phyloP scores from a whole-genome alignment of 2,329 filamentous ascomycete species.

The Fusarium metavorans region DNA sequence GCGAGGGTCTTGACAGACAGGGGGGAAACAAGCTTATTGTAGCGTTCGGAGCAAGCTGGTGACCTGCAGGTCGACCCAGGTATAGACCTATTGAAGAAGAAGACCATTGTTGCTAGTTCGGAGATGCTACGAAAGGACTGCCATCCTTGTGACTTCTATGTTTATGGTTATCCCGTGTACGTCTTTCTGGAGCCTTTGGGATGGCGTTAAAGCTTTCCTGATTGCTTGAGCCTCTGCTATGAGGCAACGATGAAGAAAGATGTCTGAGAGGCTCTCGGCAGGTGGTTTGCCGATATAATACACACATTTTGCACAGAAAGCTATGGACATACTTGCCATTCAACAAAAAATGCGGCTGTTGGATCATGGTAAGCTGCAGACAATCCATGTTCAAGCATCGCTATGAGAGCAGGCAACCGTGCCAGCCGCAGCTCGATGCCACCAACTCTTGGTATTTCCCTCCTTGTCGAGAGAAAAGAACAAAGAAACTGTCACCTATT shows the following conservation, averaged over 20 bases:
- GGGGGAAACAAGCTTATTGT: not conserved
- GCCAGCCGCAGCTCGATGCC: not conserved
- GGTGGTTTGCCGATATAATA: not conserved
- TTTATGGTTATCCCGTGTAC: not conserved
- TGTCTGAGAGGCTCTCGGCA: not conserved
- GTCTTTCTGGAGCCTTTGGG: not conserved
- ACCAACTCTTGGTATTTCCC: not conserved
- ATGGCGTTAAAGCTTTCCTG: not conserved
- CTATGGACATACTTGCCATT: not conserved
- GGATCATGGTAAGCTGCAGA: not conserved
- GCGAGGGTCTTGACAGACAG: not conserved
- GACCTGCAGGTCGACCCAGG: not conserved
- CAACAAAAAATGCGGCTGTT: not conserved
- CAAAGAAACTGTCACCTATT: conserved; percentile 10
- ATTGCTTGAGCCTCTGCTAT: not conserved
- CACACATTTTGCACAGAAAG: not conserved
- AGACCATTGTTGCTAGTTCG: not conserved
- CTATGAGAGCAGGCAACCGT: not conserved
- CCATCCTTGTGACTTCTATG: too few species aligned
- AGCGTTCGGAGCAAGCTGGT: not conserved
- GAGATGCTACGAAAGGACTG: not conserved
- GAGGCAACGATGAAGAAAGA: not conserved
- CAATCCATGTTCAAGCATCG: not conserved
- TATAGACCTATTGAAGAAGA: not conserved
- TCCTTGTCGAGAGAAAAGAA: not conserved